Conservation (phyloP, 2,329 filamentous ascomycete genomes). For the Alternaria ethzedia region DNA sequence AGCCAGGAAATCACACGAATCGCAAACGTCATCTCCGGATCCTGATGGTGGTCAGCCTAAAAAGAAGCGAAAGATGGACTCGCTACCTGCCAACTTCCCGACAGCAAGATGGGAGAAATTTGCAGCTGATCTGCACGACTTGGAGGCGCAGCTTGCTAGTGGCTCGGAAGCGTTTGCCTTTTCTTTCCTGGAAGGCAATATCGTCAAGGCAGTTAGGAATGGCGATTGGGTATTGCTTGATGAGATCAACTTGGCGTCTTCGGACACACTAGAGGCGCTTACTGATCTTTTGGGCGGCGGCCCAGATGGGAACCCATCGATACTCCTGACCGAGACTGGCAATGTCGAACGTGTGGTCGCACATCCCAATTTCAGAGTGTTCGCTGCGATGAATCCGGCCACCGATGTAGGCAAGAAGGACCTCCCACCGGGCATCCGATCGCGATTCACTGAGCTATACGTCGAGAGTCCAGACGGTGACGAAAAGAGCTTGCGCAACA, state of each 20-base stretch:
- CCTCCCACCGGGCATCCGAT: slow-evolving; percentile 84
- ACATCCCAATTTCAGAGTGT: slow-evolving; percentile 92
- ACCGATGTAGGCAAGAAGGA: slow-evolving; percentile 98
- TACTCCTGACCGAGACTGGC: slow-evolving; percentile 90
- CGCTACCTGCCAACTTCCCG: slow-evolving; percentile 58
- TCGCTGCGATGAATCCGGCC: slow-evolving; percentile 98
- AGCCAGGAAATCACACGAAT: slow-evolving; percentile 49
- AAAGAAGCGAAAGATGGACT: slow-evolving; percentile 73
- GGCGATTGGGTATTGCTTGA: slow-evolving; percentile 97
- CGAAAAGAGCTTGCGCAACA: slow-evolving; percentile 81
- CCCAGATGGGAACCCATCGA: slow-evolving; percentile 73
- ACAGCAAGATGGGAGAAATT: slow-evolving; percentile 83
- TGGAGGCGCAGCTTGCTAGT: slow-evolving; percentile 79
- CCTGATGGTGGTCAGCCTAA: slow-evolving; percentile 65
- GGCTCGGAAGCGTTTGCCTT: slow-evolving; percentile 84
- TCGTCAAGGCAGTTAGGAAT: slow-evolving; percentile 93
- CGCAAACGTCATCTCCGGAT: slow-evolving; percentile 47
- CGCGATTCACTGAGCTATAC: slow-evolving; percentile 94
- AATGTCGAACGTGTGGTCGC: slow-evolving; percentile 89
- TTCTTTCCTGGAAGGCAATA: slow-evolving; percentile 93
- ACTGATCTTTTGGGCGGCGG: slow-evolving; percentile 83
- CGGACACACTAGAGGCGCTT: slow-evolving; percentile 93
- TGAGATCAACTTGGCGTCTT: slow-evolving; percentile 94
- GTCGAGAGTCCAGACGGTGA: slow-evolving; percentile 89
- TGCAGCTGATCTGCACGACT: slow-evolving; percentile 72